Base-by-base conservation (phyloP, 1,284 basidiomycete genomes). In the Ustilago tritici region DNA sequence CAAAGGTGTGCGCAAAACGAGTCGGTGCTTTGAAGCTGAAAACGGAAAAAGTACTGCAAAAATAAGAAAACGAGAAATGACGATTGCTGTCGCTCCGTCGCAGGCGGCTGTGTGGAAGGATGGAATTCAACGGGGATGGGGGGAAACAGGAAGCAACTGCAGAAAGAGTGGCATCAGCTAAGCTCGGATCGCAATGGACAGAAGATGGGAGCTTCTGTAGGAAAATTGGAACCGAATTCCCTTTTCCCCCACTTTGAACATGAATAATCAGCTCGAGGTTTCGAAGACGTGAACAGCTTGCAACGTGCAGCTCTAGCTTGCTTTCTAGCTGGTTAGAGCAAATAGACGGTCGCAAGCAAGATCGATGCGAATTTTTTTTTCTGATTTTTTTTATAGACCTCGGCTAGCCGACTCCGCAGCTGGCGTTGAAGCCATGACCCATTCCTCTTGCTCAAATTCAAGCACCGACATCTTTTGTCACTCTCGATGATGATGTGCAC, bases 401-500 rank as follows among this genome's bases (percentile, higher is more conserved):
- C 69, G 63, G 69, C 69, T 71, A 66, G 28, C 12, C 56, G 52
- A 65, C 68, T 70, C 68, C 58, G 62, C 68, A 64, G 68, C 61
- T 49, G 67, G 61, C 62, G 55, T 61, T 19, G 43, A 46, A 9
- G 43, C 43, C 19, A 19, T 46, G 43, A 19, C 54, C 38, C 19
- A 56, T 36, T 41, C 9, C 9, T 34, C 17, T 31, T 28, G 40
- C 55, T 34, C 38, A 47, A 41, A 34, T 63, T 69, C 61, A 63
- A 47, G 17, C 58, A 36, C 68, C 68, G 68, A 70, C 62, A 61
- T 56, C 14, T 11, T 3, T 41, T 32, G 28, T 14, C 10, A 14
- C 49, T 32, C 15, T 47, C 47, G 53, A 56, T 65, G 53, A 59
- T 65, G 63, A 32, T 56, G 38, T 7, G 10, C 14, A 35, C 19